Conservation (phyloP, 1,284 basidiomycete species). For the Ustilago nuda region DNA sequence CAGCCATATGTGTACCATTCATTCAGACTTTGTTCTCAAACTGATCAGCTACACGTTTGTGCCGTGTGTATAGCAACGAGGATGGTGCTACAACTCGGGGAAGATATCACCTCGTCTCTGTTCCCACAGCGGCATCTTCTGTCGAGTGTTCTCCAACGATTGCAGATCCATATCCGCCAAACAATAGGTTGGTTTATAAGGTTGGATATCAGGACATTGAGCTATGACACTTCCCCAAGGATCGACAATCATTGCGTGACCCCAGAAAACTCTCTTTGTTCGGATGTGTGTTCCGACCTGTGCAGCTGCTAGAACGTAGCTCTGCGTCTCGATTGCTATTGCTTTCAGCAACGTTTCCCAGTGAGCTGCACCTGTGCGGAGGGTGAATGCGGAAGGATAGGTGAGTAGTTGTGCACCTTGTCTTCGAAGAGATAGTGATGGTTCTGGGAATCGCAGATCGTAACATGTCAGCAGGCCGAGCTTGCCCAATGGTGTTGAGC, state of each 20-base stretch:
- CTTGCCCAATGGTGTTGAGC: slow-evolving; percentile 69
- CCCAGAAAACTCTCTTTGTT: slow-evolving; percentile 62
- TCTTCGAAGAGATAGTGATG: slow-evolving; percentile 70
- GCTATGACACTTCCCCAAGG: slow-evolving; percentile 67
- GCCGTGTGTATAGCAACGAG: neutral
- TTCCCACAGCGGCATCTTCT: slow-evolving; percentile 66
- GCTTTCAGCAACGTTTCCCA: slow-evolving; percentile 68
- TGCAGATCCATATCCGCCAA: slow-evolving; percentile 64
- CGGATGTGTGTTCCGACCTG: slow-evolving; percentile 68
- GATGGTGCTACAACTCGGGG: slow-evolving; percentile 25
- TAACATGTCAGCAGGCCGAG: slow-evolving; percentile 72
- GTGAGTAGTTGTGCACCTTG: slow-evolving; percentile 72
- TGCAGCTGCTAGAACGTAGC: slow-evolving; percentile 69
- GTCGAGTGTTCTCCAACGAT: slow-evolving; percentile 48
- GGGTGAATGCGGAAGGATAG: slow-evolving; percentile 73
- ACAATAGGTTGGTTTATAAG: slow-evolving; percentile 62
- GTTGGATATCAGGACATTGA: slow-evolving; percentile 64
- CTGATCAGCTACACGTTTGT: neutral
- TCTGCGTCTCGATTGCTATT: slow-evolving; percentile 71
- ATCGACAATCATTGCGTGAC: slow-evolving; percentile 69
- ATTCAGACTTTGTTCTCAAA: neutral
- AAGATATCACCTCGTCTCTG: slow-evolving; percentile 66
- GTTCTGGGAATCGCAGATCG: slow-evolving; percentile 73
- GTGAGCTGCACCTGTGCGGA: slow-evolving; percentile 70
- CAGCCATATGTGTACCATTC: neutral